phyloP scores from a whole-genome alignment of 2,329 filamentous ascomycete species.

The Verticillium albo-atrum region DNA sequence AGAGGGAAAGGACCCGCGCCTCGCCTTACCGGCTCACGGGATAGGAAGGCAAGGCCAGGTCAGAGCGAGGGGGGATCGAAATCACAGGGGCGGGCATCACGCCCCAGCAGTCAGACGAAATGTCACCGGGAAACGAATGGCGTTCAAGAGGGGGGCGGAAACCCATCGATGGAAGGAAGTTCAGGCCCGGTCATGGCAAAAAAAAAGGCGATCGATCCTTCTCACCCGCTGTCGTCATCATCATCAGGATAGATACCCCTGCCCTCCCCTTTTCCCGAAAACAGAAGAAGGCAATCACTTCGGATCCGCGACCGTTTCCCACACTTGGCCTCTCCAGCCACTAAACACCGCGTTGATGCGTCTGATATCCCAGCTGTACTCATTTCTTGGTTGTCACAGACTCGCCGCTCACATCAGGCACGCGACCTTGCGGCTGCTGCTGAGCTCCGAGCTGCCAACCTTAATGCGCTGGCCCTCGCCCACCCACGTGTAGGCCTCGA shows the following conservation, averaged over 20 bases:
- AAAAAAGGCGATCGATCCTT: background rate
- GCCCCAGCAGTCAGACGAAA: background rate
- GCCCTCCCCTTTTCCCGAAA: background rate
- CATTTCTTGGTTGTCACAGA: too few relatives aligned
- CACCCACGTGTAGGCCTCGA: slow-evolving; percentile 73
- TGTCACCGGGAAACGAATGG: slow-evolving; percentile 1
- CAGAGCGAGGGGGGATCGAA: background rate
- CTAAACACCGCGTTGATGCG: too few relatives aligned
- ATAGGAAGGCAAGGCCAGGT: background rate
- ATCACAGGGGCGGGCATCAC: slow-evolving; percentile 1
- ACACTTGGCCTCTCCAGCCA: background rate
- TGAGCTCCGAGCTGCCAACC: slow-evolving; percentile 61
- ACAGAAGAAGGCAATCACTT: background rate
- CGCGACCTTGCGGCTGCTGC: slow-evolving; percentile 64
- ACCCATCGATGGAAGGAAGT: background rate
- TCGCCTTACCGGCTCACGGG: too few relatives aligned
- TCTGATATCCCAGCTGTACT: too few relatives aligned
- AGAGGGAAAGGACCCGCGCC: background rate
- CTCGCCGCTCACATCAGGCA: slow-evolving; percentile 75
- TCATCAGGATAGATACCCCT: slow-evolving; percentile 2
- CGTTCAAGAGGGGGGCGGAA: background rate
- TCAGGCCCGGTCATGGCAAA: background rate
- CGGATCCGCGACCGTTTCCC: background rate
- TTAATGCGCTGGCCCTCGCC: slow-evolving; percentile 59
- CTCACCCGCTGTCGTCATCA: background rate